These are phyloP conservation scores for Starmerella stigmatis DNA, from an alignment of 805 yeast species.

Conservation along the genomic window DNA sequence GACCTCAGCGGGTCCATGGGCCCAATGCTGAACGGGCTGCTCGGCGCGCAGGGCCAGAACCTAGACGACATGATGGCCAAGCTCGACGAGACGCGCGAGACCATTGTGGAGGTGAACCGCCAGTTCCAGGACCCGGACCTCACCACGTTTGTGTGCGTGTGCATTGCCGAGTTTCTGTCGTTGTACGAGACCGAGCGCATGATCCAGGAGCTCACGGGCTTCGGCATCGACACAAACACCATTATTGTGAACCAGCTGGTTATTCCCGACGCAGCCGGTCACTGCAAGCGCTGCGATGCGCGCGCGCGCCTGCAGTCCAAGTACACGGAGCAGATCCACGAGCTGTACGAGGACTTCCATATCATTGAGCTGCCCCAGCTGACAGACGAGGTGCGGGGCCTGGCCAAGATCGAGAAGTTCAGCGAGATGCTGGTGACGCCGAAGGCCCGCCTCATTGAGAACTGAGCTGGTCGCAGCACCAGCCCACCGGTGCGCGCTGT, in stretches of 20 bases:
- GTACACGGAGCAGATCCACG: constrained; percentile 89
- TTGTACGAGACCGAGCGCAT: constrained; percentile 95
- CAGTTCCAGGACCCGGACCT: constrained; percentile 94
- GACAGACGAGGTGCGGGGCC: constrained; percentile 91
- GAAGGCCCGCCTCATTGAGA: constrained; percentile 38
- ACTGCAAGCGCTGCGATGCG: constrained; percentile 81
- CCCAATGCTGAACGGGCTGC: constrained; percentile 70
- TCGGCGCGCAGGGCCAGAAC: constrained; percentile 43
- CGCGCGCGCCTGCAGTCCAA: constrained; percentile 95
- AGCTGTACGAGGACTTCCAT: constrained; percentile 93
- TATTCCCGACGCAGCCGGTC: constrained; percentile 60
- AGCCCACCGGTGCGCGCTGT: too few species aligned
- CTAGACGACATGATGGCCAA: constrained; percentile 63
- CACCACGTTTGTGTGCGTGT: constrained; percentile 87
- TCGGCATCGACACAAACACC: constrained; percentile 92
- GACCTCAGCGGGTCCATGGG: constrained; percentile 81
- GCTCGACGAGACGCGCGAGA: constrained; percentile 66
- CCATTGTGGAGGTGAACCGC: constrained; percentile 78
- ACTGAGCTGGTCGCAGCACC: not conserved
- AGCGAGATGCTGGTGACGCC: constrained; percentile 71
- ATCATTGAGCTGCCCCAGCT: constrained; percentile 90
- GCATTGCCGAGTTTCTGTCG: constrained; percentile 93
- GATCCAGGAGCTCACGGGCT: constrained; percentile 90
- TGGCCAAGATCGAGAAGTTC: constrained; percentile 71
- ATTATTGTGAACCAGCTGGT: constrained; percentile 90